Conservation (phyloP, 805 yeast genomes). For the Cyberlindnera nakhonratchasimensis region DNA sequence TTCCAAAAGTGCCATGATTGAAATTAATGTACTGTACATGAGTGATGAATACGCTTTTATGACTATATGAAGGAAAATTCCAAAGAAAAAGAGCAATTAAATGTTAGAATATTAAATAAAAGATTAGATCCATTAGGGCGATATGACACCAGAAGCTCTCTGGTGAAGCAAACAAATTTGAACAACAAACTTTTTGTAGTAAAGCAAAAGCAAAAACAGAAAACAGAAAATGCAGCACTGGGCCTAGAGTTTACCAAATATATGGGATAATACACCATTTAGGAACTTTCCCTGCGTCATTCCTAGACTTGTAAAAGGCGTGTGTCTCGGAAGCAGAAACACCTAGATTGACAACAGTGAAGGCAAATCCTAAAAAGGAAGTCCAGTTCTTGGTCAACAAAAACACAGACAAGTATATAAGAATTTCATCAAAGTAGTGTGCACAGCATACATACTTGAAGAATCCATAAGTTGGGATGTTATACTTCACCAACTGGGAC, state of each 20-base stretch:
- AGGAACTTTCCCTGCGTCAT: conserved; percentile 20
- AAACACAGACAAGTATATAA: conserved; percentile 44
- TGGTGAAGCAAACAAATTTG: too few relatives aligned
- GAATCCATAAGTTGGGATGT: conserved; percentile 48
- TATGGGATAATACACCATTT: conserved; percentile 39
- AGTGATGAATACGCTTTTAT: not conserved
- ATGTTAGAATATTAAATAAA: not conserved
- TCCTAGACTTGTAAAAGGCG: conserved; percentile 38
- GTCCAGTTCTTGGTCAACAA: conserved; percentile 19
- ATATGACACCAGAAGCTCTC: too few relatives aligned
- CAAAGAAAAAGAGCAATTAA: not conserved
- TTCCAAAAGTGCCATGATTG: conserved; percentile 35
- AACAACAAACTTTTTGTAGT: too few relatives aligned
- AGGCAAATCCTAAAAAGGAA: conserved; percentile 24
- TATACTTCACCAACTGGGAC: conserved; percentile 33
- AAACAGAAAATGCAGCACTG: not conserved
- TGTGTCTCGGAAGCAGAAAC: conserved; percentile 53
- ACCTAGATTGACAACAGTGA: conserved; percentile 44
- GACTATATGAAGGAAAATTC: not conserved
- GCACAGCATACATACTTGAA: conserved; percentile 56
- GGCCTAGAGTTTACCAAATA: conserved; percentile 23
- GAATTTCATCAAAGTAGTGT: conserved; percentile 66
- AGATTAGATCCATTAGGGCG: too few relatives aligned
- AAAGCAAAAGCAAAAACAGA: not conserved
- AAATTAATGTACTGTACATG: not conserved